Percentiles rank a stretch among this genome's conserved stretches.
Conservation (phyloP, 1,139 yeast species). For the Saccharomyces hybrid region DNA sequence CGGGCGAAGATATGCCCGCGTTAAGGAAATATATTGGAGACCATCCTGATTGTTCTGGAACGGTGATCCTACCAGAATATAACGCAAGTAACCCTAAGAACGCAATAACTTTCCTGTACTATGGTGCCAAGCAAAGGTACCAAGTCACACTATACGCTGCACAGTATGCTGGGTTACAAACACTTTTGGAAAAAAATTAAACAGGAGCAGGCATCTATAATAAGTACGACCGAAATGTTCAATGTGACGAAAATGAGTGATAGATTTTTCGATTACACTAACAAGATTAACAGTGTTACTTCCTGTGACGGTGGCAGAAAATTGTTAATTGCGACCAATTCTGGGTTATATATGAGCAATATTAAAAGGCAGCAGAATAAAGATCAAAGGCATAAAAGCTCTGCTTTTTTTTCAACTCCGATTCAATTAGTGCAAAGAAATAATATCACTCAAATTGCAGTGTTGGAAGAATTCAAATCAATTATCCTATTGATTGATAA, state of each 20-base stretch:
- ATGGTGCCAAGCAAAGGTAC: slow-evolving; percentile 54
- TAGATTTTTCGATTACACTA: slow-evolving; percentile 59
- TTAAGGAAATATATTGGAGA: slow-evolving; percentile 39
- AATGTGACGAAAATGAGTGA: slow-evolving; percentile 69
- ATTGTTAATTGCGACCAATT: slow-evolving; percentile 81
- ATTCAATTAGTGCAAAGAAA: slow-evolving; percentile 67
- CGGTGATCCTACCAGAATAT: slow-evolving; percentile 33
- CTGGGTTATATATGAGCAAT: slow-evolving; percentile 77
- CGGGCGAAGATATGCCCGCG: slow-evolving; percentile 71
- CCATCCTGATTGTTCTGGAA: slow-evolving; percentile 36
- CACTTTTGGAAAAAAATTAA: slow-evolving; percentile 75
- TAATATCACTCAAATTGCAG: slow-evolving; percentile 84
- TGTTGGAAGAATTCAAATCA: slow-evolving; percentile 83
- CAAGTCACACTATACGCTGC: slow-evolving; percentile 61
- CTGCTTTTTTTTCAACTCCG: slow-evolving; percentile 63
- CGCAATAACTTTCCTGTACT: slow-evolving; percentile 43
- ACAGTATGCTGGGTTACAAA: slow-evolving; percentile 64
- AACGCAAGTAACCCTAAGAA: slow-evolving; percentile 25
- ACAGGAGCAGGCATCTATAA: slow-evolving; percentile 67
- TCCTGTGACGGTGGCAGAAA: slow-evolving; percentile 95
- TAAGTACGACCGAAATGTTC: slow-evolving; percentile 70
- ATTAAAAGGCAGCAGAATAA: slow-evolving; percentile 38
- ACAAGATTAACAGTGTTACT: slow-evolving; percentile 83
- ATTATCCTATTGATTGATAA: slow-evolving; percentile 78
- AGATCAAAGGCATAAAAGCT: slow-evolving; percentile 30